A percentile compares a stretch with the other conserved stretches of the same genome.
These are phyloP conservation scores for Daldinia bambusicola DNA, from an alignment of 495 filamentous ascomycete species.

Conservation along the genomic window DNA sequence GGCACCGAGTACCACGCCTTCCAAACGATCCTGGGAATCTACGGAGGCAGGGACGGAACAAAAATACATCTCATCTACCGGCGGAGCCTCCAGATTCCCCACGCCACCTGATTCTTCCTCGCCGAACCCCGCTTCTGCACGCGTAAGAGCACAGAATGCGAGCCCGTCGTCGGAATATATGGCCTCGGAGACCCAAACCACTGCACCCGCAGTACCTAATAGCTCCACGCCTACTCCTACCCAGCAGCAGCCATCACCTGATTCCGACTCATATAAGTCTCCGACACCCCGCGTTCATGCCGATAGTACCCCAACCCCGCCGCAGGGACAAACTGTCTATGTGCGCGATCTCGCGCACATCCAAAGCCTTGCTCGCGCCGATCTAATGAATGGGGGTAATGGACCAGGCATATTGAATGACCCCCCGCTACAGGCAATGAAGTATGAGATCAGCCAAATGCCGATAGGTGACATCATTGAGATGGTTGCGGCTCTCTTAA, in stretches of 20 bases:
- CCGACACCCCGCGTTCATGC: constrained; percentile 39
- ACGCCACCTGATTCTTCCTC: constrained; percentile 62
- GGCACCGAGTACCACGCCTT: constrained; percentile 39
- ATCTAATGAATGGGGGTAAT: constrained; percentile 64
- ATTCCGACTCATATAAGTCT: constrained; percentile 55
- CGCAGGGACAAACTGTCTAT: constrained; percentile 67
- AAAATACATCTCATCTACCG: constrained; percentile 42
- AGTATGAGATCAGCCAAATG: constrained; percentile 98
- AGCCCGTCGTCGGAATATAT: constrained; percentile 49
- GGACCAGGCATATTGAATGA: constrained; percentile 61
- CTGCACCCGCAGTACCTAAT: constrained; percentile 46
- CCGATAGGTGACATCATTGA: constrained; percentile 98
- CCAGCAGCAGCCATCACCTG: constrained; percentile 68
- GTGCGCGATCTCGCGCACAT: constrained; percentile 89
- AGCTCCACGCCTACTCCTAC: constrained; percentile 49
- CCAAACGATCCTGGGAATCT: constrained; percentile 47
- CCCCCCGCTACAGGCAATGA: constrained; percentile 62
- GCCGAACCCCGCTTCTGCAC: constrained; percentile 53
- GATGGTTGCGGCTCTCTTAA: constrained; percentile 98
- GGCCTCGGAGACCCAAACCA: constrained; percentile 48
- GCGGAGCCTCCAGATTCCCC: constrained; percentile 56
- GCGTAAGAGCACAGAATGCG: constrained; percentile 50
- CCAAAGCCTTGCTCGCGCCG: constrained; percentile 84
- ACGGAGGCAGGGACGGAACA: constrained; percentile 36
- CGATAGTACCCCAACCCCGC: constrained; percentile 38